Percentiles rank a stretch among this genome's conserved stretches.
These are phyloP conservation scores for Rhododendron molle DNA, from an alignment of 148 eudicot genomes.

Conservation along the genomic window DNA sequence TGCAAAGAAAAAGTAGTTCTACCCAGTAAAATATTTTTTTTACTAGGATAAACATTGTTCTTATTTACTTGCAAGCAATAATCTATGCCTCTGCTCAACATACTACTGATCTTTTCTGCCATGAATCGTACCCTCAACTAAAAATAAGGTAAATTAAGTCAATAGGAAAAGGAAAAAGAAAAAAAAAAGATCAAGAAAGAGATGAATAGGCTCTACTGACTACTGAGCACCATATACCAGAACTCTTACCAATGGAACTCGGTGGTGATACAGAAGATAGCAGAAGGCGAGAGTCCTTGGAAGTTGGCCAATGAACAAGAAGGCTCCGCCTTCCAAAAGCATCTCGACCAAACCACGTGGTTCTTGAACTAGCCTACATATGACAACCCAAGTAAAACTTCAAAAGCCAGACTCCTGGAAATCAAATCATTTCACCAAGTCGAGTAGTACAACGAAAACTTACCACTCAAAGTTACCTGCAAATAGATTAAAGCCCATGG, in stretches of 20 bases:
- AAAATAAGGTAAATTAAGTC: neutral
- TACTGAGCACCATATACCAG: slow-evolving; percentile 24
- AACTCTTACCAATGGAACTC: slow-evolving; percentile 25
- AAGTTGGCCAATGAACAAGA: slow-evolving; percentile 88
- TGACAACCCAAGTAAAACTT: slow-evolving; percentile 1
- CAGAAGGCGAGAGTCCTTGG: slow-evolving; percentile 57
- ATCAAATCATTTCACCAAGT: neutral
- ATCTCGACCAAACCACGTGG: slow-evolving; percentile 94
- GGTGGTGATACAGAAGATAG: slow-evolving; percentile 80
- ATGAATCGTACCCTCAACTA: neutral
- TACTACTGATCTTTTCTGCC: neutral
- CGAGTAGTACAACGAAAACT: slow-evolving; percentile 29
- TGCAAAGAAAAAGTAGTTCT: neutral
- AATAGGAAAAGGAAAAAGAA: neutral
- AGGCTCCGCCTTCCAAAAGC: slow-evolving; percentile 95
- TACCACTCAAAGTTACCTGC: slow-evolving; percentile 93
- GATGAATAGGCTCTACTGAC: neutral
- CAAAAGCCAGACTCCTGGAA: neutral
- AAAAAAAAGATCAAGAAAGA: neutral
- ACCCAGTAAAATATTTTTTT: neutral
- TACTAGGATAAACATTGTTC: neutral
- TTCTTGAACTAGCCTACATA: slow-evolving; percentile 58
- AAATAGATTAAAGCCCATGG: slow-evolving; percentile 94
- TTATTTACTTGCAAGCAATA: neutral
- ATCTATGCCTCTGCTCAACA: neutral